Conservation (phyloP, 441 rosid genomes). For the Populus hybrid region DNA sequence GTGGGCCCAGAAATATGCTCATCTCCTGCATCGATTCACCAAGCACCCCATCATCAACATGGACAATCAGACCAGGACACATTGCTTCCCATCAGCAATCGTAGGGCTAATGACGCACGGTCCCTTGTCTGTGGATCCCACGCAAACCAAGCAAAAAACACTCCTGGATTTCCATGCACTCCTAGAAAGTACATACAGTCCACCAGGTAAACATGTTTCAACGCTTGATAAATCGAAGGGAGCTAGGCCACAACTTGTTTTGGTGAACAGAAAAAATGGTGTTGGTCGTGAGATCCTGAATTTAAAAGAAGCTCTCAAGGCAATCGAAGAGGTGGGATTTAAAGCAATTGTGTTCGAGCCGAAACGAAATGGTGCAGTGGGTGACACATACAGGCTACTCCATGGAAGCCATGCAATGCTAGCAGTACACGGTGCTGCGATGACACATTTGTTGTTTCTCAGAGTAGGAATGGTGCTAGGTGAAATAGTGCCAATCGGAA, state of each 20-base stretch:
- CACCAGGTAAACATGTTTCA: background rate
- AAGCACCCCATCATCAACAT: background rate
- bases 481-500: constrained; percentile 31
- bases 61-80: constrained; percentile 6
- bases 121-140: background rate
- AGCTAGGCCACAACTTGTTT: background rate
- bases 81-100: constrained; percentile 5
- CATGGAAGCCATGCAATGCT: constrained; percentile 30
- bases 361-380: constrained; percentile 1
- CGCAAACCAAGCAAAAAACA: background rate
- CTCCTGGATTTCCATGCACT: background rate
- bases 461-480: constrained; percentile 20
- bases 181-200: background rate
- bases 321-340: constrained; percentile 20
- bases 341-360: constrained; percentile 26
- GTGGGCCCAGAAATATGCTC: background rate
- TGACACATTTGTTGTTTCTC: constrained; percentile 27
- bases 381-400: constrained; percentile 17
- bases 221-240: background rate
- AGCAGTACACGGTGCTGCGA: constrained; percentile 35
- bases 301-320: background rate
- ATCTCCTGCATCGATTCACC: background rate
- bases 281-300: constrained; percentile 12
- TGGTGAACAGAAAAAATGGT: background rate
- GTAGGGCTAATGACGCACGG: constrained; percentile 5